Conservation (phyloP, 306 rosid species). For the Fragaria ananassa region DNA sequence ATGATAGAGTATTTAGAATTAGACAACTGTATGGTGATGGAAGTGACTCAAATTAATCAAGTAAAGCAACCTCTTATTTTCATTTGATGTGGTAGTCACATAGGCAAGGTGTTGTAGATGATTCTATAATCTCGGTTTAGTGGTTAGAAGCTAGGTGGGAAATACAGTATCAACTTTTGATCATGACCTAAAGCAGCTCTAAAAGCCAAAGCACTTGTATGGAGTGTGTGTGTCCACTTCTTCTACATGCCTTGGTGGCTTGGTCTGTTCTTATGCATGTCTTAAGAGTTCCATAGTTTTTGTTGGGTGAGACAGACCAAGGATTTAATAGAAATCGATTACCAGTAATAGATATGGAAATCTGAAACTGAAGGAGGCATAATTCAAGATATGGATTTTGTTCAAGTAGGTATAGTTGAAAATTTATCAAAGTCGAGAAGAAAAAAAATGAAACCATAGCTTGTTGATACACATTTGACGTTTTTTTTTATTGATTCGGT, state of each 20-base stretch:
- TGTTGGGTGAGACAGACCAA: not conserved
- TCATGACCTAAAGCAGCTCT: not conserved
- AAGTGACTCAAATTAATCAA: conserved; percentile 14
- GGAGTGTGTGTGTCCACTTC: not conserved
- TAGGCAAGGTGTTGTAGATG: conserved; percentile 4
- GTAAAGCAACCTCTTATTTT: not conserved
- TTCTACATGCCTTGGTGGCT: not conserved
- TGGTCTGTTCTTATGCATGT: not conserved
- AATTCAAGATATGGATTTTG: too few relatives aligned
- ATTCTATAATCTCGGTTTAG: not conserved
- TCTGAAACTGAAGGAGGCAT: too few relatives aligned
- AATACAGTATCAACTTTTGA: not conserved
- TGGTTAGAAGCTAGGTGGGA: not conserved
- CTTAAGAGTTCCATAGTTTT: not conserved
- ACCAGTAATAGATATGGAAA: too few relatives aligned
- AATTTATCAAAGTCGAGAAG: not conserved
- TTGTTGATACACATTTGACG: not conserved
- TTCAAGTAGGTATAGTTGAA: not conserved
- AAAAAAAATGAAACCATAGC: not conserved
- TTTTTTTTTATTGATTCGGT: not conserved
- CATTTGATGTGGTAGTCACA: not conserved
- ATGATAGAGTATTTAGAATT: not conserved
- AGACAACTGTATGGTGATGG: conserved; percentile 20
- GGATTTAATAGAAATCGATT: not conserved
- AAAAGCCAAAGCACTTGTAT: not conserved